Evolutionary conservation across 2,329 filamentous ascomycete genomes (phyloP).

Genomic region (Penicillium verrucosum): DNA sequence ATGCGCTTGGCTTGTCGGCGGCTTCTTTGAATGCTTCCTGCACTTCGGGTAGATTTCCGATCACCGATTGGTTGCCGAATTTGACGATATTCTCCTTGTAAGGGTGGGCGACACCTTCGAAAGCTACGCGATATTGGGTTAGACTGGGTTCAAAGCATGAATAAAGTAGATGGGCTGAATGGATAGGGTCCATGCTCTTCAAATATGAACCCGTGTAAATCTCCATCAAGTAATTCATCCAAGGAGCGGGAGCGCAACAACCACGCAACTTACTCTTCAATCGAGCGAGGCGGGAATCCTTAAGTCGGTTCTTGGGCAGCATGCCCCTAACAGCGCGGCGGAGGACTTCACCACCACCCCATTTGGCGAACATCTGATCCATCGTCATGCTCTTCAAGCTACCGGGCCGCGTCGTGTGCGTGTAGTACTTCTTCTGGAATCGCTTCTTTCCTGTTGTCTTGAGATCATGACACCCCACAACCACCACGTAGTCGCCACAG

Average conservation of each 20-base stretch:
- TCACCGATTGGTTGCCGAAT: conserved; percentile 57
- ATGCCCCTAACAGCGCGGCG: conserved; percentile 92
- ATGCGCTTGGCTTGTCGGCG: conserved; percentile 19
- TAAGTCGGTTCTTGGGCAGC: conserved; percentile 92
- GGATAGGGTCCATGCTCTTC: neutral
- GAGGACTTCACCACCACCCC: conserved; percentile 87
- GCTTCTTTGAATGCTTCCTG: conserved; percentile 37
- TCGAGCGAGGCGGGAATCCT: conserved; percentile 80
- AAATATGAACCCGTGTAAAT: neutral
- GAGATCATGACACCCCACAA: conserved; percentile 81
- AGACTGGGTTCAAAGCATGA: conserved; percentile 4
- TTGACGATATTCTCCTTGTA: conserved; percentile 84
- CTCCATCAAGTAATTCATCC: neutral
- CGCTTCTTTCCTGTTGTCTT: conserved; percentile 89
- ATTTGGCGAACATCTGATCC: conserved; percentile 91
- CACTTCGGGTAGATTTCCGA: conserved; percentile 36
- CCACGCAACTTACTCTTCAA: conserved; percentile 62
- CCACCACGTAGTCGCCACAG: conserved; percentile 98
- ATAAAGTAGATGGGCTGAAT: neutral
- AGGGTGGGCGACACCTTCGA: conserved; percentile 88
- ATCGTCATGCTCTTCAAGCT: conserved; percentile 84
- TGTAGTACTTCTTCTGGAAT: conserved; percentile 92
- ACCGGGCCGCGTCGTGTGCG: conserved; percentile 87
- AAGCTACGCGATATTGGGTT: conserved; percentile 53
- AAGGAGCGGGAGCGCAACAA: neutral